Evolutionary conservation across 495 filamentous ascomycete genomes (phyloP), one percentile per base, ranked within the genome.

Genomic region (Xylaria longipes): DNA sequence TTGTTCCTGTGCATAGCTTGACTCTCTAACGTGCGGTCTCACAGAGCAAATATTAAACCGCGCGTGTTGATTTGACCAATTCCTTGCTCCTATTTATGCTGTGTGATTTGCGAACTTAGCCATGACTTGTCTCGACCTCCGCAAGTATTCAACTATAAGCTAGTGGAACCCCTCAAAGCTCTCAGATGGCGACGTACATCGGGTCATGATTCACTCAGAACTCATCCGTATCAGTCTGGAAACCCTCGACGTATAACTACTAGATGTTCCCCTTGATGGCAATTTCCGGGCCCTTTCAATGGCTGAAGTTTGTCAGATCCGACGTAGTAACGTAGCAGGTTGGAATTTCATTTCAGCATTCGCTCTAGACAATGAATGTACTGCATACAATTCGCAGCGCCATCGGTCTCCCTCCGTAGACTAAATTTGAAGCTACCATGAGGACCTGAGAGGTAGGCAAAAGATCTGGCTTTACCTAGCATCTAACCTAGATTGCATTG

Each of bases 1-100:
- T 65, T 58, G 68, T 70, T 64, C 60, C 35, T 56, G 68, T 35
- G 62, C 25, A 56, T 45, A 60, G 20, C 69, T 60, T 60, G 61
- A 39, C 57, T 45, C 61, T n/a, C 69, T 37, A 31, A 71, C 14
- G 52, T 66, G 62, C 62, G 60, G 45, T 71, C 50, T 31, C 62
- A 66, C 69, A 29, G 39, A 66, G 35, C 41, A 65, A 71, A 60
- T 22, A 65, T 15, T 9, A 65, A 65, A 60, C 62, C 50, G 39
- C 62, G 39, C 8, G 58, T 58, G 69, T 43, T 35, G 37, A n/a
- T 8, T 48, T 66, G 35, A 63, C 52, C 50, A 60, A 39, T 50
- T 50, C 29, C 9, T 66, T 31, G 3, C 1, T 20, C 63, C 35
- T 12, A 20, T 64, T 1, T n/a, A 52, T 66, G 41, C 50, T 5